phyloP scores from a whole-genome alignment of 768 basidiomycete genomes.

The Chalciporus piperatus region DNA sequence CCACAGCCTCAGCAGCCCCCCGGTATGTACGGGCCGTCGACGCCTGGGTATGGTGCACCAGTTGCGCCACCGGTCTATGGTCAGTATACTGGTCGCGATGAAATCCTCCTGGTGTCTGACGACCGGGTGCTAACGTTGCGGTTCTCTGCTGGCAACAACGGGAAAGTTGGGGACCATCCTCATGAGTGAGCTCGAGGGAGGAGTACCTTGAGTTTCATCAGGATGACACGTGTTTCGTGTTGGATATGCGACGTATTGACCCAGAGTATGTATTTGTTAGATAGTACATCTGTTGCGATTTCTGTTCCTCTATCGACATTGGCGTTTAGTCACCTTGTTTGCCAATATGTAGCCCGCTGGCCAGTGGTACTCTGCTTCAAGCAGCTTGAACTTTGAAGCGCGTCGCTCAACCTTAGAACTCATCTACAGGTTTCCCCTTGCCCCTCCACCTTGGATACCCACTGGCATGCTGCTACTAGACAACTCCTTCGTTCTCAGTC shows the following conservation, averaged over 20 bases:
- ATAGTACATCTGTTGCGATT: slow-evolving; percentile 29
- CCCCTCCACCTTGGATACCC: too few relatives aligned
- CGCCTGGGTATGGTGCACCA: slow-evolving; percentile 26
- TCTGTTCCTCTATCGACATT: slow-evolving; percentile 9
- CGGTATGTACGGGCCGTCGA: slow-evolving; percentile 19
- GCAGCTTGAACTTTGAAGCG: too few relatives aligned
- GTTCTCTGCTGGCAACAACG: slow-evolving; percentile 35
- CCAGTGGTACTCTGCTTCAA: too few relatives aligned
- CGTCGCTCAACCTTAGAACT: too few relatives aligned
- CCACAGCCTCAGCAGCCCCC: slow-evolving; percentile 14
- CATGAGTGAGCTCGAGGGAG: not conserved
- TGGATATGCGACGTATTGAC: slow-evolving; percentile 4
- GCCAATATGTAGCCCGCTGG: too few relatives aligned
- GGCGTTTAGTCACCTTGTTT: not conserved
- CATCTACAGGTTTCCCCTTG: too few relatives aligned
- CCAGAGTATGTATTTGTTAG: slow-evolving; percentile 23
- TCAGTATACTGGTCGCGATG: slow-evolving; percentile 59
- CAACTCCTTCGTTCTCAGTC: too few relatives aligned
- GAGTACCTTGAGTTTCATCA: slow-evolving; percentile 8
- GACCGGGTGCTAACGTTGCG: slow-evolving; percentile 77
- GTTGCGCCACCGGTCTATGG: slow-evolving; percentile 33
- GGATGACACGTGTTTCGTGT: slow-evolving; percentile 5
- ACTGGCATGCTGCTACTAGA: too few relatives aligned
- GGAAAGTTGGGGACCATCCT: slow-evolving; percentile 4
- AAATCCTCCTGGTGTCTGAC: slow-evolving; percentile 88